phyloP scores from a whole-genome alignment of 768 basidiomycete species.

The Mycena filopes region DNA sequence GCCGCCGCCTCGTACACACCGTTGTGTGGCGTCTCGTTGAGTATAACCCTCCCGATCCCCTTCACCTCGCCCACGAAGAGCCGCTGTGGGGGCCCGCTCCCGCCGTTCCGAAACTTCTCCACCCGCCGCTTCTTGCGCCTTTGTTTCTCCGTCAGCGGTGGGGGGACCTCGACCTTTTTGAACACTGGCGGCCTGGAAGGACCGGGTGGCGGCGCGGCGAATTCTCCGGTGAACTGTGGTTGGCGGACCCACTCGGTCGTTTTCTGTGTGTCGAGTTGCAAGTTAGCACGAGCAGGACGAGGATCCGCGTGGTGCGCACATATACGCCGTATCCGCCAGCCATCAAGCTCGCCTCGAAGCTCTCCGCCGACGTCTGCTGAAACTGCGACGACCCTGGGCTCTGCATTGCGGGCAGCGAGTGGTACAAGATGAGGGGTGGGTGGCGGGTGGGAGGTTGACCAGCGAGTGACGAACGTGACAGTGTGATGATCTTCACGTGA shows the following conservation, averaged over 20 bases:
- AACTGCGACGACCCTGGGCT: conserved; percentile 42
- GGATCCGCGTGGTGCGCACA: conserved; percentile 40
- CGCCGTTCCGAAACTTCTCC: conserved; percentile 34
- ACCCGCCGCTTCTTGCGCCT: conserved; percentile 31
- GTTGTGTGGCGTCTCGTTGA: conserved; percentile 31
- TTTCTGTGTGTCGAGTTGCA: conserved; percentile 38
- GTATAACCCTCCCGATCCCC: conserved; percentile 29
- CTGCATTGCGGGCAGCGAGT: conserved; percentile 14
- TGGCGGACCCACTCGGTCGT: conserved; percentile 37
- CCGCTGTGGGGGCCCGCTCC: conserved; percentile 17
- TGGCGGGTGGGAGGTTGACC: no score
- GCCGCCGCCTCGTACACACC: conserved; percentile 26
- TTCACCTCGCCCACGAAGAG: conserved; percentile 28
- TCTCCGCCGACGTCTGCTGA: conserved; percentile 64
- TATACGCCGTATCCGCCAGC: conserved; percentile 65
- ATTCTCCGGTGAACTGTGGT: conserved; percentile 47
- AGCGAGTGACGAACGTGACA: no score
- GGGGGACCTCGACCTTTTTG: conserved; percentile 19
- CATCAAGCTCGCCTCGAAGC: conserved; percentile 66
- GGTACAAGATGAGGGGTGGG: not conserved
- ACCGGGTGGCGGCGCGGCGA: conserved; percentile 40
- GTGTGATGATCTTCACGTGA: conserved; percentile 16
- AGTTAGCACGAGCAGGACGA: not conserved
- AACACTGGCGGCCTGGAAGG: conserved; percentile 33
- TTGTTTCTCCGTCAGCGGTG: conserved; percentile 32